Evolutionary conservation across 768 basidiomycete species (phyloP).

Genomic region (Dioszegia hungarica): DNA sequence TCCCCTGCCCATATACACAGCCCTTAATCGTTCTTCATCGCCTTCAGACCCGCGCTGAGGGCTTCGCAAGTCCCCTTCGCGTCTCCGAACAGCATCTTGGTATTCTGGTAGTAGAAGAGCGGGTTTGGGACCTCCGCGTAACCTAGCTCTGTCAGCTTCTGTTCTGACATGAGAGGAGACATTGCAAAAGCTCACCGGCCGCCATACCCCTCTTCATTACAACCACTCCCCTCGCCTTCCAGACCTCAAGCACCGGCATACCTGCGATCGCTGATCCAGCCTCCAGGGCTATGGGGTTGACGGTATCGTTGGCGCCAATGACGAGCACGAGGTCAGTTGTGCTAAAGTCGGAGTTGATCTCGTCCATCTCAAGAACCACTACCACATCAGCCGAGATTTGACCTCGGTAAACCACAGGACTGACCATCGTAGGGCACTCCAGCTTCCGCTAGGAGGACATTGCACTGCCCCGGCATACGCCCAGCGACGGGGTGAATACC

Average conservation of each 20-base stretch:
- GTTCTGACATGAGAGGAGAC: slow-evolving; percentile 18
- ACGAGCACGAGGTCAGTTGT: slow-evolving; percentile 87
- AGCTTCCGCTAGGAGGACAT: slow-evolving; percentile 84
- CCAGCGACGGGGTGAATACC: slow-evolving; percentile 75
- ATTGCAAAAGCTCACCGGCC: no score
- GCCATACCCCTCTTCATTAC: slow-evolving; percentile 91
- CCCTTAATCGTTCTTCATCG: slow-evolving; percentile 3
- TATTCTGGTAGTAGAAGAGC: slow-evolving; percentile 86
- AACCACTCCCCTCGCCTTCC: slow-evolving; percentile 88
- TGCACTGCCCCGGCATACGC: slow-evolving; percentile 89
- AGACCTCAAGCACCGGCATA: slow-evolving; percentile 86
- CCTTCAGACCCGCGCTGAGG: slow-evolving; percentile 37
- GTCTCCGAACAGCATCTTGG: slow-evolving; percentile 88
- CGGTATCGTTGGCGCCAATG: slow-evolving; percentile 87
- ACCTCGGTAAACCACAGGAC: slow-evolving; percentile 21
- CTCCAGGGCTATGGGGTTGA: slow-evolving; percentile 84
- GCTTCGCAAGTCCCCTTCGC: slow-evolving; percentile 85
- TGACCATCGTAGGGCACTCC: slow-evolving; percentile 83
- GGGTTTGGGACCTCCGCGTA: slow-evolving; percentile 86
- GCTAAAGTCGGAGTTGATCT: slow-evolving; percentile 85
- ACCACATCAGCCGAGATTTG: slow-evolving; percentile 1
- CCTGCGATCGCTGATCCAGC: slow-evolving; percentile 82
- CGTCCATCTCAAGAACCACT: slow-evolving; percentile 91
- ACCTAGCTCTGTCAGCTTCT: neutral
- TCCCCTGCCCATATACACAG: no score